phyloP scores from a whole-genome alignment of 1,284 basidiomycete genomes.

The Rhodotorula sp. region DNA sequence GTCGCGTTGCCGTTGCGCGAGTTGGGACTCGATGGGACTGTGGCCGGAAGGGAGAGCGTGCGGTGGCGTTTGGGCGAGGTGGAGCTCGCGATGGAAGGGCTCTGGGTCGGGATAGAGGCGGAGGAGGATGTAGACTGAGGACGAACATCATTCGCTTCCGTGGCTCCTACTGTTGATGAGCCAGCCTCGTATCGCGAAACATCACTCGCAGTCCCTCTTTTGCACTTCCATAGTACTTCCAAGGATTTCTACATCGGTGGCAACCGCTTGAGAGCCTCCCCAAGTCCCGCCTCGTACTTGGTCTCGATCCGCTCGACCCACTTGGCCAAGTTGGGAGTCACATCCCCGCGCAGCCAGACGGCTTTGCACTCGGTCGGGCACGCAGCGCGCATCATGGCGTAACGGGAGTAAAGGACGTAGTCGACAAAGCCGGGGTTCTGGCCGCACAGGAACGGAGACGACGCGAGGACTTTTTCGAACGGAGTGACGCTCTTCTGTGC shows the following conservation, averaged over 20 bases:
- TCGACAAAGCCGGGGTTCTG: conserved; percentile 25
- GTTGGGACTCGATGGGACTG: conserved; percentile 14
- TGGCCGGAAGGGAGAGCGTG: neutral
- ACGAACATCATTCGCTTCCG: too few relatives aligned
- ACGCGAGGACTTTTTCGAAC: conserved; percentile 12
- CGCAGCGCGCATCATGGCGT: conserved; percentile 29
- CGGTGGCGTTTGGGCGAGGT: conserved; percentile 30
- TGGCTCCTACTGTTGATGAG: too few relatives aligned
- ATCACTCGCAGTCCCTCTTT: too few relatives aligned
- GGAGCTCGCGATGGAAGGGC: conserved; percentile 29
- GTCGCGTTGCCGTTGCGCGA: conserved; percentile 22
- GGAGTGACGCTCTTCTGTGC: conserved; percentile 13
- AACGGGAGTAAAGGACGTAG: conserved; percentile 23
- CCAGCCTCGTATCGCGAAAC: neutral
- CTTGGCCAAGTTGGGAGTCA: conserved; percentile 1
- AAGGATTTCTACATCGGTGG: neutral
- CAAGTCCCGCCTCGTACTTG: neutral
- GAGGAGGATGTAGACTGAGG: neutral
- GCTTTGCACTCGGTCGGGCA: conserved; percentile 12
- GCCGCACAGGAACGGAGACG: conserved; percentile 13
- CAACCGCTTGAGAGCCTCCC: neutral
- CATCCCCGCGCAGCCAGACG: conserved; percentile 13
- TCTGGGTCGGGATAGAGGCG: conserved; percentile 26
- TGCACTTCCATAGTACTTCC: too few relatives aligned
- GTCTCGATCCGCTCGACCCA: conserved; percentile 21